Evolutionary conservation across 192 early-diverging fungal species (phyloP), one percentile per base, ranked within the genome.

Genomic region (Jimgerdemannia lactiflua): DNA sequence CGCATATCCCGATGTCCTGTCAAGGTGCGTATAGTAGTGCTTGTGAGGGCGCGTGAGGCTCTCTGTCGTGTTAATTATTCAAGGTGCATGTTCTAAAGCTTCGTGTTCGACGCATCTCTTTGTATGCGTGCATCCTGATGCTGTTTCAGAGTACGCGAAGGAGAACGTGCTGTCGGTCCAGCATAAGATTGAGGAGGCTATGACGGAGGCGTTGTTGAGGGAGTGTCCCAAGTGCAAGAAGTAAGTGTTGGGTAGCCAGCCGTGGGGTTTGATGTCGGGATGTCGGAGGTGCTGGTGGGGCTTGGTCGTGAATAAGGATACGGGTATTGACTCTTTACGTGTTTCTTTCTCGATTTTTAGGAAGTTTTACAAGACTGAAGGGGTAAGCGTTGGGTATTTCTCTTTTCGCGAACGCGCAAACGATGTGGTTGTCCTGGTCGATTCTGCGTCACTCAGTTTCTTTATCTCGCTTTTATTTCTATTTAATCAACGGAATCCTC

Each of bases 161-260:
- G 86, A 89, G 41, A 79, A 76, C 54, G 80, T 78, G 1, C 59
- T 87, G 29, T 77, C 72, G 69, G 83, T 72, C 3, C 82, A 85
- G 42, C 89, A 90, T 68, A 71, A 71, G 44, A 78, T 90, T 7
- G 89, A 88, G 43, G 89, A 90, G 71, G 77, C 83, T 19, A 87
- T 89, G 87, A 84, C 88, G 11, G 74, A 86, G 43, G 89, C 89
- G 3, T 70, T 90, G 67, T 75, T 90, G 20, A 74, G 89, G 19
- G 80, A 82, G 69, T 90, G 89, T 73, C 79, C 84, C 7, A 84
- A 86, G 66, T 90, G 89, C 75, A 79, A 70, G 14, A 71, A 75
- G 3, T 71, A 83, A 41, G 87, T 80, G 67, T 80, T 76, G 72
- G 89, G 87, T 77, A 29, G 29, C 29, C 29, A 29, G 29, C 29